Evolutionary conservation across 805 yeast species (phyloP), one percentile per base, ranked within the genome.

Genomic region (Blastobotrys americana): DNA sequence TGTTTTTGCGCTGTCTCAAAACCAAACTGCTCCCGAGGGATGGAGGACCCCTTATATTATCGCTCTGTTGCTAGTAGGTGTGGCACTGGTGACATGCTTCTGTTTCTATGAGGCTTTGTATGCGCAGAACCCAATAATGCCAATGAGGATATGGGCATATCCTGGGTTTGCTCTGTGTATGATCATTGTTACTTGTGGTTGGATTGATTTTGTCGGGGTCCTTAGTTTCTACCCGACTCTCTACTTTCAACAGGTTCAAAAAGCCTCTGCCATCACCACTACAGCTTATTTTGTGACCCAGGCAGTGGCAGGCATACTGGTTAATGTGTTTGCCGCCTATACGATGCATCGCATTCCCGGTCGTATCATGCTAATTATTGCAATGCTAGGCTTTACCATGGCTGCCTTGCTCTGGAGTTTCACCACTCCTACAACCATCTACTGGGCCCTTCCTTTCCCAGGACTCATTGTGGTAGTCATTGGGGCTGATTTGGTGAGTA

Each of bases 11-110:
- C 57, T 72, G 34, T 67, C 75, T 3, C 71, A 72, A 48, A 71
- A 67, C 3, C 70, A 65, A 33, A 65, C 66, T 0, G 61, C 73
- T 1, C 53, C 59, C n/a, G 45, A 59, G n/a, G 64, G 74, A 3
- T 73, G 78, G 78, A 55, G 55, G 34, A 70, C 77, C 3, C 69
- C 72, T 0, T 71, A 71, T 51, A 72, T 73, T 46, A 61, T 72
- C 44, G 73, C 69, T 5, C 56, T 69, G 3, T 43, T 73, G n/a
- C 55, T 72, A 17, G 59, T 69, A 4, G 73, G 76, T 1, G 48
- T 65, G 3, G 44, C 51, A 2, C 44, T 71, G 17, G 47, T 73
- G 17, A 55, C 57, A 1, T 54, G 44, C 0, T 66, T 70, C 42
- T 64, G 61, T 2, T 3, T 68, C 5, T 72, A 67, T 49, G 77